Conservation (phyloP, 2,329 filamentous ascomycete genomes). For the Penicillium frequentans region DNA sequence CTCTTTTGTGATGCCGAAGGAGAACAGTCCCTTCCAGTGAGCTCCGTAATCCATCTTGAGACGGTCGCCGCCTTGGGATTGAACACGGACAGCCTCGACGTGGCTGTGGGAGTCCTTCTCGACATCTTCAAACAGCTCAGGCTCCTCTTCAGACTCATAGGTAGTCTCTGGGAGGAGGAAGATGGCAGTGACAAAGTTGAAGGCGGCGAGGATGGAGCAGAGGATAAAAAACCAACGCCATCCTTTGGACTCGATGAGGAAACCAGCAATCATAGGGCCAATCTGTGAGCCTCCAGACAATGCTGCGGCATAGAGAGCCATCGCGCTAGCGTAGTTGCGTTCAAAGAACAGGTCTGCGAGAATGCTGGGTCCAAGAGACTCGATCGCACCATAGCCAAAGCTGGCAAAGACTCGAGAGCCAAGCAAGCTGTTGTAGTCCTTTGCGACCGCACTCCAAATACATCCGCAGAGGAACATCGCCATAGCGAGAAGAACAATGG, state of each 20-base stretch:
- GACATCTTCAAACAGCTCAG: conserved; percentile 16
- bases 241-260: conserved; percentile 32
- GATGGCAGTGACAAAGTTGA: conserved; percentile 32
- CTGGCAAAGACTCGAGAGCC: conserved; percentile 34
- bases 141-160: conserved; percentile 29
- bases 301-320: conserved; percentile 35
- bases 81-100: conserved; percentile 15
- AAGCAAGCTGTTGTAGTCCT: conserved; percentile 31
- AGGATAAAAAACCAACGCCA: conserved; percentile 43
- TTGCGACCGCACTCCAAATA: conserved; percentile 35
- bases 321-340: conserved; percentile 29
- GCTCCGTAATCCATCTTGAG: conserved; percentile 22
- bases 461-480: conserved; percentile 29
- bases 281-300: conserved; percentile 36
- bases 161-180: conserved; percentile 38
- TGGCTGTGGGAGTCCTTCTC: conserved; percentile 20
- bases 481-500: conserved; percentile 32
- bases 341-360: conserved; percentile 31
- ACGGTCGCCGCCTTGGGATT: conserved; percentile 10
- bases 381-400: conserved; percentile 31
- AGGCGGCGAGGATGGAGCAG: conserved; percentile 30
- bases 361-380: conserved; percentile 36
- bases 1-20: conserved; percentile 21
- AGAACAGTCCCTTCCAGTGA: conserved; percentile 31
- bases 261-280: conserved; percentile 37